Evolutionary conservation across 2,329 filamentous ascomycete genomes (phyloP).

Genomic region (Pyricularia sp.): DNA sequence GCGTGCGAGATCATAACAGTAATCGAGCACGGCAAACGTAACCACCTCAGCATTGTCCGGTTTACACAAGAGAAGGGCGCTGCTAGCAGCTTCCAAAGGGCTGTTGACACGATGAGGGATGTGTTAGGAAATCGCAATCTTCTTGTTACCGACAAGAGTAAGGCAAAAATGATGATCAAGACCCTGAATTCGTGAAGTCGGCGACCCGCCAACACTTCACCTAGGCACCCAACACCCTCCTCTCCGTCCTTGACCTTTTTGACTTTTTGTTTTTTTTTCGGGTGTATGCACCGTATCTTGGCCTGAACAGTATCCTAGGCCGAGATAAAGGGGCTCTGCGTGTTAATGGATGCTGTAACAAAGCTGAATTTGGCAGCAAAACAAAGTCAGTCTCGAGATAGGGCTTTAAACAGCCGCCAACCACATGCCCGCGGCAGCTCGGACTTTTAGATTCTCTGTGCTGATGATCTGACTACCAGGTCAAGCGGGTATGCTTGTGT

Average conservation of each 20-base stretch:
- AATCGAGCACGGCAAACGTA: conserved; percentile 72
- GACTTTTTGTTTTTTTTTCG: neutral
- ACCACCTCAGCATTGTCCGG: conserved; percentile 68
- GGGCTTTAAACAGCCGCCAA: neutral
- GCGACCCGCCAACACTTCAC: neutral
- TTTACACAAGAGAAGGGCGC: conserved; percentile 90
- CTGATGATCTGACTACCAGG: neutral
- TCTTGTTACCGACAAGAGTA: conserved; percentile 58
- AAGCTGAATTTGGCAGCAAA: neutral
- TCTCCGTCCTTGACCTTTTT: neutral
- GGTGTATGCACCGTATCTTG: neutral
- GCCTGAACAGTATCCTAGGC: neutral
- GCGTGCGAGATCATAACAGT: conserved; percentile 82
- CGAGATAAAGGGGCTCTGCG: neutral
- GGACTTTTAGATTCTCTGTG: neutral
- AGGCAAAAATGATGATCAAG: conserved; percentile 65
- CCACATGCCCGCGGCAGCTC: neutral
- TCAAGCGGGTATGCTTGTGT: neutral
- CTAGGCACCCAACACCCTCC: neutral
- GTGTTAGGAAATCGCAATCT: conserved; percentile 57
- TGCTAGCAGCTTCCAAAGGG: conserved; percentile 77
- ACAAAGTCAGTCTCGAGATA: neutral
- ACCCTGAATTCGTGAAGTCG: conserved; percentile 43
- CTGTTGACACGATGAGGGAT: conserved; percentile 66
- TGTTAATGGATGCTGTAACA: neutral